Base-by-base conservation (phyloP, 139 green algal species). In the Astrephomene gubernaculifera region DNA sequence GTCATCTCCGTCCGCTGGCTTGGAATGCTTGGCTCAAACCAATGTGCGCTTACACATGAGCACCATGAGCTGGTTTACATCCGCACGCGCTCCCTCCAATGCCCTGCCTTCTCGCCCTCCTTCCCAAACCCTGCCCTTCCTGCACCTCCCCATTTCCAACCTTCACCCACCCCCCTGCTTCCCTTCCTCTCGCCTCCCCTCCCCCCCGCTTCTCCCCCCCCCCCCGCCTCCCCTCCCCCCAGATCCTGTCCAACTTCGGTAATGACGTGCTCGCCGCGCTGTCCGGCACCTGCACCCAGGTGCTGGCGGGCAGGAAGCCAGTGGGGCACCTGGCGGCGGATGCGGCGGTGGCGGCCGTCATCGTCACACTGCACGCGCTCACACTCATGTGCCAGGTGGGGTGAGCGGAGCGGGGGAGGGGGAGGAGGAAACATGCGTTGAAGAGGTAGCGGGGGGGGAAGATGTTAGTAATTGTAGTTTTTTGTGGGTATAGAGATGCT, bases 221-320 rank as follows among this genome's bases (percentile, higher is more conserved):
- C 49, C n/a, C n/a, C 57, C 57, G 14, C 57, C 76, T 83, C 82
- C 64, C 45, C 36, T 38, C 3, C n/a, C 14, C 73, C 45, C 91
- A 96, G 93, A 97, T 98, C 60, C 88, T 96, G 53, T 93, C 90
- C 81, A 96, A 95, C 72, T 97, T 98, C 92, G 94, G 90, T 3
- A 89, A 97, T 24, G 95, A 98, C 75, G 91, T 95, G 67, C 85
- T 98, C 39, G 94, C 97, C 84, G 92, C 95, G 7, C 89, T 98
- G 65, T 92, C 88, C 29, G 92, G 90, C 79, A 97, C 91, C 1
- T 98, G 96, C 87, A 96, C 93, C 14, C 63, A 89, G 52, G 90
- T 85, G 41, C 86, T 76, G 35, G 78, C 39, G 29, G 76, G 76
- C 79, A 86, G 69, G 65, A 69, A 68, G 65, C 79, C 60, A 36